Evolutionary conservation across 352 stramenopile genomes (phyloP), one percentile per base, ranked within the genome.

Genomic region (Pythium biforme): DNA sequence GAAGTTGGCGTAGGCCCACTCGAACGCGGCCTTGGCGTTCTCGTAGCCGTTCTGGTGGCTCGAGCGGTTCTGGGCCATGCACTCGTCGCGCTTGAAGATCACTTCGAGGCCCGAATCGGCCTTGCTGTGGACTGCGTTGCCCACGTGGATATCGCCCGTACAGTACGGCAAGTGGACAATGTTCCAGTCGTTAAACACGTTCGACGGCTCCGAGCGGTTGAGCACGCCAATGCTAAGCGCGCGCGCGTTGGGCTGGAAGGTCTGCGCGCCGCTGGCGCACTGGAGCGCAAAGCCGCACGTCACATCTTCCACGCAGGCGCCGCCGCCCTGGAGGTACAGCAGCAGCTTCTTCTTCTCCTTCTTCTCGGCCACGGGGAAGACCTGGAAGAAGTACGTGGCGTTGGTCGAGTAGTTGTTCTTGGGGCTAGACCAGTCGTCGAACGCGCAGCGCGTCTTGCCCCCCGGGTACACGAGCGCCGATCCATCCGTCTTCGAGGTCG

Each of bases 101-200:
- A 55, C 45, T 40, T 81, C 80, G 14, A 87, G 31, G 3, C 47
- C 27, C 25, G 62, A 76, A 55, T 83, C 74, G 0, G 23, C 54
- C 41, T 39, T 55, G 46, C 48, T 49, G 23, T 73, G 48, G 9
- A 75, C 45, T 26, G 64, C 50, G 63, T 68, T 81, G 49, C 81
- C 81, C 9, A 91, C 45, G 64, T 91, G 80, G 51, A 91, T 60
- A 65, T 89, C 81, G 29, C 81, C 81, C 43, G 81, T 89, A 70
- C 81, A 91, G 68, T 91, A 91, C 8, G 79, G 79, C 41, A 89
- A 48, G 68, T 88, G 77, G 17, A 91, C 77, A 45, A 89, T 88
- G 68, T 88, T 88, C 70, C 78, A 91, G 68, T 88, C 77, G 51
- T 83, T 82, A 52, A 89, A 89, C n/a, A 81, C 51, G 64, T 91